These are phyloP conservation scores for Zasmidium cellare DNA, from an alignment of 2,329 filamentous ascomycete genomes.

Conservation along the genomic window DNA sequence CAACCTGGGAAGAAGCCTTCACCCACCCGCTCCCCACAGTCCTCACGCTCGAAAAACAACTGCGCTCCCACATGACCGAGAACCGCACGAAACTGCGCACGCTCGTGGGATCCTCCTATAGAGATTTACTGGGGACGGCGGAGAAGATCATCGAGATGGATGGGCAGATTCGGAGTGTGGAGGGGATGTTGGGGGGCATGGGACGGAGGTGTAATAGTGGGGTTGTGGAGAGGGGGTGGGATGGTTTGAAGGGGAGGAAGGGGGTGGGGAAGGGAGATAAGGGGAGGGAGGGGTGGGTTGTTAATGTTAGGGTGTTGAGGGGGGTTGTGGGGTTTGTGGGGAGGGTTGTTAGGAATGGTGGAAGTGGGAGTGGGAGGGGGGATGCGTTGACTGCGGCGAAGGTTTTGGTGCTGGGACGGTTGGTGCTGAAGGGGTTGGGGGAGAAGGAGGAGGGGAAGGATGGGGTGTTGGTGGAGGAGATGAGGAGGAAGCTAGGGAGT, in stretches of 20 bases:
- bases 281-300: constrained; percentile 13
- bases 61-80: constrained; percentile 61
- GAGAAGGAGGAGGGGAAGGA: constrained; percentile 40
- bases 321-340: constrained; percentile 55
- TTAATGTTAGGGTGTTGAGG: constrained; percentile 50
- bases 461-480: constrained; percentile 56
- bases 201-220: constrained; percentile 74
- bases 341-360: constrained; percentile 52
- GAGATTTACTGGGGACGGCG: constrained; percentile 85
- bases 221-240: constrained; percentile 67
- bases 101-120: constrained; percentile 71
- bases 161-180: constrained; percentile 70
- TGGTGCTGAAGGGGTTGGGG: constrained; percentile 72
- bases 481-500: constrained; percentile 63
- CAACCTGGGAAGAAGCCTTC: constrained; percentile 68
- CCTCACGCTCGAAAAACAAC: constrained; percentile 63
- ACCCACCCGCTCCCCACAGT: constrained; percentile 64
- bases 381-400: constrained; percentile 62
- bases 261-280: constrained; percentile 7
- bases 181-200: constrained; percentile 69
- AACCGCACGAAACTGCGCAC: constrained; percentile 67
- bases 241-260: constrained; percentile 38
- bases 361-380: constrained; percentile 31
- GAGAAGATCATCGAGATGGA: constrained; percentile 94
- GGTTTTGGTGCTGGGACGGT: constrained; percentile 68